Base-by-base conservation (phyloP, 139 green algal genomes). In the Coelastrella sp. region DNA sequence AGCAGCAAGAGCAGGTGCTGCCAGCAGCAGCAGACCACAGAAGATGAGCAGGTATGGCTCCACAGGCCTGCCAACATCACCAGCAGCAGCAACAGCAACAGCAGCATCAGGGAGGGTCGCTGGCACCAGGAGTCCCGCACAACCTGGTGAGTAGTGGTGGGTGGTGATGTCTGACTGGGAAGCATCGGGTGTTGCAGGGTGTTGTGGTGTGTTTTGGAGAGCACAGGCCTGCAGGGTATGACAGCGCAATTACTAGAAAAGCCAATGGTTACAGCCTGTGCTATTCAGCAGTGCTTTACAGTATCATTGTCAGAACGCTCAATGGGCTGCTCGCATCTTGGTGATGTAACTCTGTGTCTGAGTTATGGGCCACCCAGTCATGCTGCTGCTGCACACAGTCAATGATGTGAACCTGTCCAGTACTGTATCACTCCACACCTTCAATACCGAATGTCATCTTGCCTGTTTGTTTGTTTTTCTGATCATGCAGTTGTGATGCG, bases 401-500 rank as follows among this genome's bases (percentile, higher is more conserved):
- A n/a, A n/a, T n/a, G n/a, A n/a, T n/a, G n/a, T n/a, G n/a, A n/a
- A n/a, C n/a, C n/a, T n/a, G n/a, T n/a, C n/a, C n/a, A n/a, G n/a
- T n/a, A n/a, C n/a, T n/a, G n/a, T n/a, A n/a, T n/a, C n/a, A n/a
- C n/a, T n/a, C n/a, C n/a, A n/a, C n/a, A n/a, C n/a, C n/a, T n/a
- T n/a, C n/a, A n/a, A n/a, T n/a, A n/a, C n/a, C n/a, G n/a, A n/a
- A n/a, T n/a, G n/a, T n/a, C n/a, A n/a, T n/a, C n/a, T n/a, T n/a
- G n/a, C n/a, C n/a, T n/a, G n/a, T n/a, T n/a, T n/a, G n/a, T n/a
- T n/a, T n/a, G n/a, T n/a, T n/a, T n/a, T n/a, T n/a, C n/a, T n/a
- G 53, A 32, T 34, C 53, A n/a, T 64, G 53, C 53, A 64, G 53
- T 19, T 64, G n/a, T n/a, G n/a, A 64, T 64, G 53, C 53, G 53